phyloP scores from a whole-genome alignment of 257 asterid genomes.

The Fraxinus quadrangulata region DNA sequence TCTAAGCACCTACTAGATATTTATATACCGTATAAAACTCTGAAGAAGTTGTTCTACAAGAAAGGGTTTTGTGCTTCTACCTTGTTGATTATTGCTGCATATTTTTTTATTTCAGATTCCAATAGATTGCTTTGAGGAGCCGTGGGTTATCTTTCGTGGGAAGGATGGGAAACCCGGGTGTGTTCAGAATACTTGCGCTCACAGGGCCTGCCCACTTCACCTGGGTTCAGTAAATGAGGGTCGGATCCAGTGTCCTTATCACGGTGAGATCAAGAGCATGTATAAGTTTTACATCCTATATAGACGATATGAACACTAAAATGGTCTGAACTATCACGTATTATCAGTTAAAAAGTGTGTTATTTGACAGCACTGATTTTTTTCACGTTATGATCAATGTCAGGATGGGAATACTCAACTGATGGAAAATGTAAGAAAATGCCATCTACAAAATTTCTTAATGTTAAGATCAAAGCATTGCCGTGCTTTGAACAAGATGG shows the following conservation, averaged over 20 bases:
- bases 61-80: not conserved
- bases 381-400: slow-evolving; percentile 29
- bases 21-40: too few species aligned
- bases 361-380: slow-evolving; percentile 6
- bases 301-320: too few species aligned
- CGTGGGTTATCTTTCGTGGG: slow-evolving; percentile 93
- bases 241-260: slow-evolving; percentile 90
- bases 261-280: slow-evolving; percentile 54
- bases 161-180: slow-evolving; percentile 94
- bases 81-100: slow-evolving; percentile 5
- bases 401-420: slow-evolving; percentile 94
- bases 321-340: too few species aligned
- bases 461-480: slow-evolving; percentile 70
- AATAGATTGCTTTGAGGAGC: slow-evolving; percentile 87
- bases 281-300: not conserved
- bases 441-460: slow-evolving; percentile 79
- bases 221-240: slow-evolving; percentile 91
- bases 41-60: too few species aligned
- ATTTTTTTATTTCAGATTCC: slow-evolving; percentile 56
- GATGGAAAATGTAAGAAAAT: slow-evolving; percentile 91
- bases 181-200: slow-evolving; percentile 87
- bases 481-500: slow-evolving; percentile 96
- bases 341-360: not conserved
- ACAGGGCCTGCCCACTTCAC: slow-evolving; percentile 92
- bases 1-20: too few species aligned